These are phyloP conservation scores for Halophytophthora polymorphica DNA, from an alignment of 352 stramenopile genomes.

Conservation along the genomic window DNA sequence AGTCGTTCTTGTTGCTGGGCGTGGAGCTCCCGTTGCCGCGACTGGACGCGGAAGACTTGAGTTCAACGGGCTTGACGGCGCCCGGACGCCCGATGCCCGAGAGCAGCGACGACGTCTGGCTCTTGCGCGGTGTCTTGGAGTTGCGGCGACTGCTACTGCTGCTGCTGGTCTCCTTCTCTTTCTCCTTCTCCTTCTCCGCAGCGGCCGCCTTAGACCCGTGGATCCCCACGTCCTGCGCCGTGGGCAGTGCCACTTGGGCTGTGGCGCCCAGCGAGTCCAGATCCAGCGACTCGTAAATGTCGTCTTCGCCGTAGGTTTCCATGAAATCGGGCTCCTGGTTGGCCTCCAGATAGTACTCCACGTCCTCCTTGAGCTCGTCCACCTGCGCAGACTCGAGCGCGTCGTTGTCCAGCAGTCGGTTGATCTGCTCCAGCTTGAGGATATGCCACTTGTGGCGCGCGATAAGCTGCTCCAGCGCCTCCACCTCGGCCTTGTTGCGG, in stretches of 20 bases:
- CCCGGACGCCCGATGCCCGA: conserved; percentile 70
- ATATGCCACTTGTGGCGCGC: conserved; percentile 96
- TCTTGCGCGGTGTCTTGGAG: conserved; percentile 73
- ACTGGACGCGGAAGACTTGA: conserved; percentile 72
- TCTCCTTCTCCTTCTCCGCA: not conserved
- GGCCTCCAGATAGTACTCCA: conserved; percentile 98
- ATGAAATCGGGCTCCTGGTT: conserved; percentile 93
- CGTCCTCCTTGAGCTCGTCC: conserved; percentile 96
- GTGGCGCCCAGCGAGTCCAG: conserved; percentile 87
- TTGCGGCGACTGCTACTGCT: conserved; percentile 12
- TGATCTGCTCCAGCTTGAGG: conserved; percentile 97
- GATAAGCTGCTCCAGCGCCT: conserved; percentile 89
- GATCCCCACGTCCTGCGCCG: conserved; percentile 67
- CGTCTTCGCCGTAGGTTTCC: conserved; percentile 87
- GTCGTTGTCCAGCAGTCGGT: conserved; percentile 96
- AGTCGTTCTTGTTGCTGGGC: conserved; percentile 49
- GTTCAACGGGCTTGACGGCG: conserved; percentile 72
- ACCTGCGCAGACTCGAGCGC: conserved; percentile 90
- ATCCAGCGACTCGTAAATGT: conserved; percentile 96
- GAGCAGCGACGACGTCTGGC: conserved; percentile 48
- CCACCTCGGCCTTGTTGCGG: conserved; percentile 93
- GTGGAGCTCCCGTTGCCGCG: conserved; percentile 38
- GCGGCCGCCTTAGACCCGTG: conserved; percentile 33
- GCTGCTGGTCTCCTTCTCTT: conserved; percentile 3
- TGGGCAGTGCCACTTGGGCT: conserved; percentile 68